These are phyloP conservation scores for Neonectria ditissima DNA, from an alignment of 2,329 filamentous ascomycete genomes.

Conservation along the genomic window DNA sequence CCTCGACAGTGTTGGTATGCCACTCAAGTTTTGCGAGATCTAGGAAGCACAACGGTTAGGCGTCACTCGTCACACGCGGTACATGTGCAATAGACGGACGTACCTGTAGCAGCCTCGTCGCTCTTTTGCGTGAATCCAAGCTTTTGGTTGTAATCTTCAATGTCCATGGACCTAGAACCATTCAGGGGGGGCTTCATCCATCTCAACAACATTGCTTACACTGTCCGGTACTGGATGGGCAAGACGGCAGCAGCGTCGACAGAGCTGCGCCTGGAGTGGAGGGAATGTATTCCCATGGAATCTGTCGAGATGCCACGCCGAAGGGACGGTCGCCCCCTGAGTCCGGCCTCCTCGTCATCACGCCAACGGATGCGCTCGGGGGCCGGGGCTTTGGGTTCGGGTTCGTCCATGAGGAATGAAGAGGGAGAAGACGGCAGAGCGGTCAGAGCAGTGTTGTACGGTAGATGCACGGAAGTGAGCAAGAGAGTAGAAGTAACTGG, in stretches of 20 bases:
- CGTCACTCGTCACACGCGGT: neutral
- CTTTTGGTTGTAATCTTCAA: conserved; percentile 36
- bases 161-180: conserved; percentile 33
- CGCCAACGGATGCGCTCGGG: conserved; percentile 36
- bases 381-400: conserved; percentile 26
- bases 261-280: conserved; percentile 28
- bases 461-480: neutral
- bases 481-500: conserved; percentile 23
- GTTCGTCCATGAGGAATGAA: conserved; percentile 29
- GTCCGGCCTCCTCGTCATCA: conserved; percentile 34
- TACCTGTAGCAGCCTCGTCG: conserved; percentile 28
- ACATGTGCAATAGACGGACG: neutral
- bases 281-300: conserved; percentile 29
- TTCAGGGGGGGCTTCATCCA: conserved; percentile 14
- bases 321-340: conserved; percentile 27
- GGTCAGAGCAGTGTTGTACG: neutral
- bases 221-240: conserved; percentile 37
- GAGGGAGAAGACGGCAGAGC: neutral
- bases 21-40: conserved; percentile 37
- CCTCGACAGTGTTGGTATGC: conserved; percentile 33
- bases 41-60: conserved; percentile 11
- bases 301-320: conserved; percentile 31
- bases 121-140: conserved; percentile 20
- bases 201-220: conserved; percentile 26
- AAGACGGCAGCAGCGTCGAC: conserved; percentile 30